Percentiles rank a stretch among this genome's conserved stretches.
Evolutionary conservation across 2,329 filamentous ascomycete genomes (phyloP).

Genomic region (Colletotrichum kahawae): DNA sequence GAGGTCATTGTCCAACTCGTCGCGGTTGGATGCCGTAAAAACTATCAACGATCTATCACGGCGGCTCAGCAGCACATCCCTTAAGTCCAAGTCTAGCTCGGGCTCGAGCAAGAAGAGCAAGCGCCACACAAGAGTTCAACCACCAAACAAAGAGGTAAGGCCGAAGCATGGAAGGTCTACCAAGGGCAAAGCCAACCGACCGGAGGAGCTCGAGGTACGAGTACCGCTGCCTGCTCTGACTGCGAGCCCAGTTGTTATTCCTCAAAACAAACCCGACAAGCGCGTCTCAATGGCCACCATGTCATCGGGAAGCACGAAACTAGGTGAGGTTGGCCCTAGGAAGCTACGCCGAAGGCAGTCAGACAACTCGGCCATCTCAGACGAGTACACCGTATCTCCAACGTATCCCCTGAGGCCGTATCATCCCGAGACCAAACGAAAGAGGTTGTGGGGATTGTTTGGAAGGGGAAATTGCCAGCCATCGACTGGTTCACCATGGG

Average conservation of each 20-base stretch:
- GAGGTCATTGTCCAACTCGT: conserved; percentile 50
- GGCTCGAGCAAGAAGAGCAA: not conserved
- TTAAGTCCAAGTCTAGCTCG: not conserved
- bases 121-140: not conserved
- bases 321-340: conserved; percentile 41
- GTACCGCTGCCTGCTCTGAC: not conserved
- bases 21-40: conserved; percentile 51
- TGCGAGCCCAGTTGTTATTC: not conserved
- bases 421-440: not conserved
- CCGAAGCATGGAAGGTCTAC: not conserved
- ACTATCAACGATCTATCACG: conserved; percentile 53
- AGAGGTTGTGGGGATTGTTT: conserved; percentile 12
- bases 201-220: not conserved
- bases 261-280: conserved; percentile 3
- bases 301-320: conserved; percentile 48
- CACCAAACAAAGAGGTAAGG: not conserved
- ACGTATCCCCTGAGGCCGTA: conserved; percentile 18
- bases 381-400: not conserved
- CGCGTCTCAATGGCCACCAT: conserved; percentile 37
- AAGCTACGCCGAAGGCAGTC: not conserved
- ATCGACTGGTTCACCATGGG: not conserved
- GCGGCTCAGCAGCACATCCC: conserved; percentile 27
- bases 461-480: not conserved
- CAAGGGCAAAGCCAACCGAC: not conserved
- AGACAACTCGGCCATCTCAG: not conserved